These are phyloP conservation scores for Russula sp. DNA, from an alignment of 768 basidiomycete genomes.

Conservation along the genomic window DNA sequence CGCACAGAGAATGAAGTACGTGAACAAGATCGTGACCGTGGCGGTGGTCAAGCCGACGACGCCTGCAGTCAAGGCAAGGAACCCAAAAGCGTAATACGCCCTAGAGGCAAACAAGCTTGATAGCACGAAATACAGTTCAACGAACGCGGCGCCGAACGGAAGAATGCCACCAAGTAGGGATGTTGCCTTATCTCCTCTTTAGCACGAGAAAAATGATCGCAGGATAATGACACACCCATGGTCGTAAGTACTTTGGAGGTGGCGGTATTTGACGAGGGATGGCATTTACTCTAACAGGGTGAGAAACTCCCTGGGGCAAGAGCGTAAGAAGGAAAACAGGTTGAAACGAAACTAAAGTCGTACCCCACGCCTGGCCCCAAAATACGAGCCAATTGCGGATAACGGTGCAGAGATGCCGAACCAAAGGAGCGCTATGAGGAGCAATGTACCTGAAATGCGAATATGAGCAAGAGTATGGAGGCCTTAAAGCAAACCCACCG, in stretches of 20 bases:
- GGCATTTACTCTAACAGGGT: slow-evolving; percentile 84
- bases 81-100: slow-evolving; percentile 95
- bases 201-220: neutral
- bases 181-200: slow-evolving; percentile 38
- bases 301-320: slow-evolving; percentile 48
- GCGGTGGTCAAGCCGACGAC: slow-evolving; percentile 84
- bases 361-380: slow-evolving; percentile 83
- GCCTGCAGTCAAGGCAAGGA: slow-evolving; percentile 78
- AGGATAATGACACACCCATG: slow-evolving; percentile 48
- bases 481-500: slow-evolving; percentile 38
- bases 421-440: slow-evolving; percentile 80
- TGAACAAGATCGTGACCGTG: slow-evolving; percentile 82
- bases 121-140: slow-evolving; percentile 89
- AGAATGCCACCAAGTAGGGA: slow-evolving; percentile 83
- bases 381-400: slow-evolving; percentile 78
- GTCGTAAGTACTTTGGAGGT: slow-evolving; percentile 71
- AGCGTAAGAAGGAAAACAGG: slow-evolving; percentile 3
- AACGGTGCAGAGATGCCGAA: slow-evolving; percentile 92
- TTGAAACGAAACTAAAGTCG: slow-evolving; percentile 23
- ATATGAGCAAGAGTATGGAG: neutral
- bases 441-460: slow-evolving; percentile 57
- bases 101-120: slow-evolving; percentile 88
- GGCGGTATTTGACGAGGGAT: slow-evolving; percentile 97
- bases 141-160: slow-evolving; percentile 92
- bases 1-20: slow-evolving; percentile 87